Conservation (phyloP, 116 monocot species). For the Zostera marina region DNA sequence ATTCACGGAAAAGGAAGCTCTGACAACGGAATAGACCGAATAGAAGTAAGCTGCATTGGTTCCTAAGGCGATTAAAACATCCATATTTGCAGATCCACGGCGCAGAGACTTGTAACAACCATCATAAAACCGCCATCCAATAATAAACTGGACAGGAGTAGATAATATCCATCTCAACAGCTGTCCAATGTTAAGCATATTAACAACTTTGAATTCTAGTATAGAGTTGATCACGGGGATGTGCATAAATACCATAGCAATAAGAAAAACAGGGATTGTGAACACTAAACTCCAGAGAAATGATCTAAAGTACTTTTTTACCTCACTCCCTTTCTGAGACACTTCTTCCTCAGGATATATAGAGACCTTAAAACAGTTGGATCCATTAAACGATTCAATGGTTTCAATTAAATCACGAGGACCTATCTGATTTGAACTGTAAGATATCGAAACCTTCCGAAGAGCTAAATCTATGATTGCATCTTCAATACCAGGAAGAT, state of each 20-base stretch:
- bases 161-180: slow-evolving; percentile 71
- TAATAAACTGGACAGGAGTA: slow-evolving; percentile 77
- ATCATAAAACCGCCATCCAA: slow-evolving; percentile 64
- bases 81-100: slow-evolving; percentile 88
- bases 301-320: slow-evolving; percentile 46
- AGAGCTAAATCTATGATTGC: slow-evolving; percentile 28
- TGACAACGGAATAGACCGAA: slow-evolving; percentile 59
- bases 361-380: slow-evolving; percentile 38
- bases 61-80: slow-evolving; percentile 73
- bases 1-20: slow-evolving; percentile 42
- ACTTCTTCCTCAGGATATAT: slow-evolving; percentile 42
- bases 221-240: slow-evolving; percentile 42
- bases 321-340: slow-evolving; percentile 36
- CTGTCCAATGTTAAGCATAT: slow-evolving; percentile 66
- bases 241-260: slow-evolving; percentile 88
- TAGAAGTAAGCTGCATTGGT: slow-evolving; percentile 80
- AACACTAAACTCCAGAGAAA: slow-evolving; percentile 82
- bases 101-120: slow-evolving; percentile 69
- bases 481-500: slow-evolving; percentile 53
- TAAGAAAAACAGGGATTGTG: slow-evolving; percentile 67
- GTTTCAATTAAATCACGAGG: slow-evolving; percentile 66
- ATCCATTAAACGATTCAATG: slow-evolving; percentile 38
- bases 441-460: slow-evolving; percentile 46
- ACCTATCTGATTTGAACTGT: slow-evolving; percentile 68
- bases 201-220: slow-evolving; percentile 61